Percentiles rank a stretch among this genome's conserved stretches.
Conservation (phyloP, 345 rosid genomes). For the Bruguiera sexangula region DNA sequence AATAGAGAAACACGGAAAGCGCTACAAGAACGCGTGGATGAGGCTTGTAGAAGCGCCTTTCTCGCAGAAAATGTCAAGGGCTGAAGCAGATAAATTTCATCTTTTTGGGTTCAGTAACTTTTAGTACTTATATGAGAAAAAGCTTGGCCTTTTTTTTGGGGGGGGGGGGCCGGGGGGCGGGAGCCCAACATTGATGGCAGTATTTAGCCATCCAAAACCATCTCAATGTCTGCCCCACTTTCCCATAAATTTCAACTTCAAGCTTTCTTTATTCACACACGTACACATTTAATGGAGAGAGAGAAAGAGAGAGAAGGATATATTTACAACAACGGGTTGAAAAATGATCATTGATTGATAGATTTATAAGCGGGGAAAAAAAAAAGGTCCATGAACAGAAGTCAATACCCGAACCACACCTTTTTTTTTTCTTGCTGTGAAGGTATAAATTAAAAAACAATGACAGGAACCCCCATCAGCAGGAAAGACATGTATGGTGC, state of each 20-base stretch:
- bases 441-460: not conserved
- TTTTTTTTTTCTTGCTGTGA: slow-evolving; percentile 1
- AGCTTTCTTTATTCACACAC: slow-evolving; percentile 7
- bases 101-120: no score
- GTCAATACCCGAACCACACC: slow-evolving; percentile 99
- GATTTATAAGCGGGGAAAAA: not conserved
- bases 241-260: slow-evolving; percentile 9
- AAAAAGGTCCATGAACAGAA: slow-evolving; percentile 37
- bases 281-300: not conserved
- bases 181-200: not conserved
- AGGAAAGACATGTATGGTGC: slow-evolving; percentile 64
- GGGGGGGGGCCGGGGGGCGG: not conserved
- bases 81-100: no score
- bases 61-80: no score
- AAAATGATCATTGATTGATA: not conserved
- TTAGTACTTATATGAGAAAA: no score
- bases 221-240: not conserved
- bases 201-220: not conserved
- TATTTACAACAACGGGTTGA: not conserved
- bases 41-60: no score
- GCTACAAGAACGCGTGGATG: no score
- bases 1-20: no score
- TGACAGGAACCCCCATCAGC: slow-evolving; percentile 9
- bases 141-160: no score
- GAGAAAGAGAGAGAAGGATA: not conserved